These are phyloP conservation scores for Botrytis sinoallii DNA, from an alignment of 2,329 filamentous ascomycete species.

Conservation along the genomic window DNA sequence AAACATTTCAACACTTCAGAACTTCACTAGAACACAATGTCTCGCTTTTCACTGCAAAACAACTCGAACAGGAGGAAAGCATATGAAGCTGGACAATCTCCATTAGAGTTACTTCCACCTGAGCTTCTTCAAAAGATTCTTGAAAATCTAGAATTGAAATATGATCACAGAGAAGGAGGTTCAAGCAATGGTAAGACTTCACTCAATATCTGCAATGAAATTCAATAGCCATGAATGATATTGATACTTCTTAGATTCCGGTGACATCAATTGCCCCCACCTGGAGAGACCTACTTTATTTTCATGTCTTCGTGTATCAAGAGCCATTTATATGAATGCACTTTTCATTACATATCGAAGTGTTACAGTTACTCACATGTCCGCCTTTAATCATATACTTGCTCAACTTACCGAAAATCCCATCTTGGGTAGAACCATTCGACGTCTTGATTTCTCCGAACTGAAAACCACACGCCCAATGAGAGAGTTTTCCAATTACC, in stretches of 20 bases:
- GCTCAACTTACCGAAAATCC: constrained; percentile 63
- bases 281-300: constrained; percentile 69
- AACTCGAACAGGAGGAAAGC: background rate
- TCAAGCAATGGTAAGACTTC: background rate
- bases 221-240: background rate
- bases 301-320: constrained; percentile 67
- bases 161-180: background rate
- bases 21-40: background rate
- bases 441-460: constrained; percentile 57
- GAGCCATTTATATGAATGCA: constrained; percentile 66
- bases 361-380: constrained; percentile 75
- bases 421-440: constrained; percentile 67
- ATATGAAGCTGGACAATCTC: constrained; percentile 39
- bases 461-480: background rate
- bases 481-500: constrained; percentile 8
- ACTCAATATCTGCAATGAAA: background rate
- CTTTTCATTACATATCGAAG: constrained; percentile 71
- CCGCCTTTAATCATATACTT: constrained; percentile 63
- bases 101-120: constrained; percentile 62
- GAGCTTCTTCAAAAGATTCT: constrained; percentile 63
- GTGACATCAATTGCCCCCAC: constrained; percentile 37
- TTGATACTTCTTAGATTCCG: background rate
- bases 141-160: constrained; percentile 5
- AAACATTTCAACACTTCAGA: background rate
- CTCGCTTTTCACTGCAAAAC: background rate